Conservation (phyloP, 441 rosid species). For the Bocquillonia castaneifolia region DNA sequence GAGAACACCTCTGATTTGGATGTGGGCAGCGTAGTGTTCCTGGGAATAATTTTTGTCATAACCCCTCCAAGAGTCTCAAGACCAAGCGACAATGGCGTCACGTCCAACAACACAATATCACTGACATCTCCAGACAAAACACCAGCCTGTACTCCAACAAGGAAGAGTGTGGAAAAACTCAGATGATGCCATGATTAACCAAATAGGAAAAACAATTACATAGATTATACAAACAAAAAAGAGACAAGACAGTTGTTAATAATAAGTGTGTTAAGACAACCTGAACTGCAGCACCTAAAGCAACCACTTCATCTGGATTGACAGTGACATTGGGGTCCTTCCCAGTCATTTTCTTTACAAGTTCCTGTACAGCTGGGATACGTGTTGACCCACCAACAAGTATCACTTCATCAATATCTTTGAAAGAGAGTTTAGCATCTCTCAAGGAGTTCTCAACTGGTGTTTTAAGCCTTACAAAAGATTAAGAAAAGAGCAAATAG, state of each 20-base stretch:
- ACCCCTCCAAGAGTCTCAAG: slow-evolving; percentile 95
- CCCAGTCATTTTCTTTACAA: slow-evolving; percentile 82
- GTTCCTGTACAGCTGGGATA: slow-evolving; percentile 83
- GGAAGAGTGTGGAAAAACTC: background rate
- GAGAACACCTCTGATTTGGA: slow-evolving; percentile 95
- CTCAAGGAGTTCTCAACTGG: slow-evolving; percentile 77
- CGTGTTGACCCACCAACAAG: slow-evolving; percentile 99
- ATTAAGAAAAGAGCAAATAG: background rate
- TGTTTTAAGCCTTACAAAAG: slow-evolving; percentile 52
- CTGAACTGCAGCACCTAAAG: slow-evolving; percentile 97
- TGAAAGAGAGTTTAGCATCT: slow-evolving; percentile 77
- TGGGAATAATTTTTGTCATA: slow-evolving; percentile 84
- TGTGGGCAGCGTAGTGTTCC: slow-evolving; percentile 87
- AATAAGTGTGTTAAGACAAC: slow-evolving; percentile 23
- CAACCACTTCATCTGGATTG: slow-evolving; percentile 93
- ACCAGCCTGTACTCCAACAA: slow-evolving; percentile 58
- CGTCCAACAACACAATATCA: slow-evolving; percentile 84
- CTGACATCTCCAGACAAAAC: slow-evolving; percentile 93
- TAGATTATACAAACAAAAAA: background rate
- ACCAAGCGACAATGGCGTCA: slow-evolving; percentile 80
- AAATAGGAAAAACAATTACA: background rate
- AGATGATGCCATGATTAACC: background rate
- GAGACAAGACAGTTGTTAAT: too few relatives aligned
- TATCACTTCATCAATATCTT: slow-evolving; percentile 84
- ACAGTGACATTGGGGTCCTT: slow-evolving; percentile 93